These are phyloP conservation scores for Xylariaceae sp. DNA, from an alignment of 2,329 filamentous ascomycete species.

Conservation along the genomic window DNA sequence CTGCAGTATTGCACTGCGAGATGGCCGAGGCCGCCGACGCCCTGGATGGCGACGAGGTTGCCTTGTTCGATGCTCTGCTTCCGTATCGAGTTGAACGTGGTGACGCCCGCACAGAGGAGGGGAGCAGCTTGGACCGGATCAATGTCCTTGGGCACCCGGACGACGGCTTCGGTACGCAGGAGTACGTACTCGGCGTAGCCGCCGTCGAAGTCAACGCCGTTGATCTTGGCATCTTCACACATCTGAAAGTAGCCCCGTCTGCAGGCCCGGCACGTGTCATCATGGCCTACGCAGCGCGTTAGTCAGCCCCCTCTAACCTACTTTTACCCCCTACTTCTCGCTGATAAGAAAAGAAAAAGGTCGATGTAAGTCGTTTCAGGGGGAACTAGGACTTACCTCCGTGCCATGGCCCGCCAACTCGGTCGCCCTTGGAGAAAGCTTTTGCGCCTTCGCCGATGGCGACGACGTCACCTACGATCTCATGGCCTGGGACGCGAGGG, in stretches of 20 bases:
- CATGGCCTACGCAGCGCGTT: conserved; percentile 31
- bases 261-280: conserved; percentile 48
- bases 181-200: conserved; percentile 46
- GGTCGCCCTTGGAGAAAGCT: conserved; percentile 52
- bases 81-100: conserved; percentile 39
- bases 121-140: conserved; percentile 41
- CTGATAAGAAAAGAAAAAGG: not conserved
- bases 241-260: conserved; percentile 50
- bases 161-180: conserved; percentile 48
- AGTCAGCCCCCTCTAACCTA: not conserved
- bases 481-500: conserved; percentile 49
- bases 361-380: conserved; percentile 20
- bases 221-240: conserved; percentile 52
- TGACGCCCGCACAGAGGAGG: conserved; percentile 46
- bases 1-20: conserved; percentile 59
- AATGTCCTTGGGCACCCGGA: conserved; percentile 38
- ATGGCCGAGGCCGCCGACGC: conserved; percentile 61
- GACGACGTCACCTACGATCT: conserved; percentile 55
- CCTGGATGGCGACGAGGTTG: conserved; percentile 42
- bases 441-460: conserved; percentile 46
- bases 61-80: conserved; percentile 33
- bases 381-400: conserved; percentile 31
- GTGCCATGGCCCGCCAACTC: conserved; percentile 44
- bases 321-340: not conserved
- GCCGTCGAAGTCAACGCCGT: conserved; percentile 37